Evolutionary conservation across 768 basidiomycete genomes (phyloP).

Genomic region (Lactarius trivialis): DNA sequence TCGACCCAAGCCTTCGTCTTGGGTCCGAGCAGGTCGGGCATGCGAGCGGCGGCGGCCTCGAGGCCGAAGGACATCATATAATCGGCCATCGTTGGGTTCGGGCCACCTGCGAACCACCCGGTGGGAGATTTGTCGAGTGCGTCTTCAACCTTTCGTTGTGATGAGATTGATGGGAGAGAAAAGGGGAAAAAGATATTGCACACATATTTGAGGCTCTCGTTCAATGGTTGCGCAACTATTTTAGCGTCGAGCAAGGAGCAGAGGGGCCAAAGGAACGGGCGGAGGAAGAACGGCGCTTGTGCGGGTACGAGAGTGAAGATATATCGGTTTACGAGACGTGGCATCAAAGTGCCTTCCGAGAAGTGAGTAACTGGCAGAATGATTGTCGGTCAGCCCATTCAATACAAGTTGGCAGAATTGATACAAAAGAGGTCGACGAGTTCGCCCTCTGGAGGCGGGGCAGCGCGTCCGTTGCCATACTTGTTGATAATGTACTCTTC

Average conservation of each 20-base stretch:
- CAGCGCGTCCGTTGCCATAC: constrained; percentile 31
- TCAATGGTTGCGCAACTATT: constrained; percentile 29
- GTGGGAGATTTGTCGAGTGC: constrained; percentile 16
- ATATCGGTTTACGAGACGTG: constrained; percentile 33
- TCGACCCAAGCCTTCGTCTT: constrained; percentile 35
- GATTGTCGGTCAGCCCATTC: background rate
- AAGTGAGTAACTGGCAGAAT: constrained; percentile 35
- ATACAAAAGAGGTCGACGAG: constrained; percentile 35
- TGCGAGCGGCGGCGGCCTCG: constrained; percentile 27
- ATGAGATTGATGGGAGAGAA: background rate
- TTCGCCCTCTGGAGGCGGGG: constrained; percentile 29
- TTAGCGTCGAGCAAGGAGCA: constrained; percentile 27
- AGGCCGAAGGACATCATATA: constrained; percentile 40
- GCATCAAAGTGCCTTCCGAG: constrained; percentile 39
- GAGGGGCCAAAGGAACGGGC: constrained; percentile 30
- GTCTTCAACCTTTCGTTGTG: constrained; percentile 6
- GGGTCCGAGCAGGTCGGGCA: constrained; percentile 27
- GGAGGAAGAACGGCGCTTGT: constrained; percentile 33
- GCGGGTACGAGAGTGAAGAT: constrained; percentile 31
- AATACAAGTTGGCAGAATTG: background rate
- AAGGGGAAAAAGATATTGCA: background rate
- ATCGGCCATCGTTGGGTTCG: constrained; percentile 40
- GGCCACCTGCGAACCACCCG: constrained; percentile 36
- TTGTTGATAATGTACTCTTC: constrained; percentile 38
- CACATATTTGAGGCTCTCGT: constrained; percentile 30